Percentiles rank a stretch among this genome's conserved stretches.
phyloP scores from a whole-genome alignment of 176 grass and related monocot species.

The Aegilops longissima region DNA sequence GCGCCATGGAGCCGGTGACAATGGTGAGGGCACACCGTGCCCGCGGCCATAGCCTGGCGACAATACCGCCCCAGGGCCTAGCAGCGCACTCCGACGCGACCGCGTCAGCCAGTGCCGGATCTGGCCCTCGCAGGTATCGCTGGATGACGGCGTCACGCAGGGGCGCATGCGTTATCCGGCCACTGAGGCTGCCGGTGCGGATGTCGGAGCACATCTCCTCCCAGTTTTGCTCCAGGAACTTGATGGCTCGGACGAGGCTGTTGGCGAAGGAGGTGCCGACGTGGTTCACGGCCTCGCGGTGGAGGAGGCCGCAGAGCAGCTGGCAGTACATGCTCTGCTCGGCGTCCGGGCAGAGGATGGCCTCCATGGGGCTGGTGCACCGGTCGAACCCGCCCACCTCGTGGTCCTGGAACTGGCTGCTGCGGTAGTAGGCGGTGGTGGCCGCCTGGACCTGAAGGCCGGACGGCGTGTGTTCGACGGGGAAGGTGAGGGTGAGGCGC shows the following conservation, averaged over 20 bases:
- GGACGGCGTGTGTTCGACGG: background rate
- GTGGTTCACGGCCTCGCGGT: background rate
- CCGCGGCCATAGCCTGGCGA: too few species aligned
- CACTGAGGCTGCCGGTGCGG: constrained; percentile 5
- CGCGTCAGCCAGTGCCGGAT: constrained; percentile 13
- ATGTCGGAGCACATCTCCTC: constrained; percentile 43
- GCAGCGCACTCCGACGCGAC: background rate
- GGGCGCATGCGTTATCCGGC: constrained; percentile 13
- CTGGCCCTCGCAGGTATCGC: background rate
- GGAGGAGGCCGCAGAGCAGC: constrained; percentile 41
- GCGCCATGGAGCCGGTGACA: too few species aligned
- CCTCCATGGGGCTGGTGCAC: constrained; percentile 39
- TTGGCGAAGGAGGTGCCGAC: constrained; percentile 30
- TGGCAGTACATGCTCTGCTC: constrained; percentile 59
- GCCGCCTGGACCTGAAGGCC: constrained; percentile 4
- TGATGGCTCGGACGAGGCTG: background rate
- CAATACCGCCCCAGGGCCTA: too few species aligned
- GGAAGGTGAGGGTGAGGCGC: constrained; percentile 32
- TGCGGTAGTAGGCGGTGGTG: constrained; percentile 27
- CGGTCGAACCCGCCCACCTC: background rate
- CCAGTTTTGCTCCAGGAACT: background rate
- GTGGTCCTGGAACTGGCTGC: constrained; percentile 26
- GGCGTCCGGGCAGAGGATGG: constrained; percentile 33
- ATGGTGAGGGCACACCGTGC: too few species aligned
- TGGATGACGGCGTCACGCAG: background rate